These are phyloP conservation scores for Aureobasidium mangrovei DNA, from an alignment of 2,329 filamentous ascomycete genomes.

Conservation along the genomic window DNA sequence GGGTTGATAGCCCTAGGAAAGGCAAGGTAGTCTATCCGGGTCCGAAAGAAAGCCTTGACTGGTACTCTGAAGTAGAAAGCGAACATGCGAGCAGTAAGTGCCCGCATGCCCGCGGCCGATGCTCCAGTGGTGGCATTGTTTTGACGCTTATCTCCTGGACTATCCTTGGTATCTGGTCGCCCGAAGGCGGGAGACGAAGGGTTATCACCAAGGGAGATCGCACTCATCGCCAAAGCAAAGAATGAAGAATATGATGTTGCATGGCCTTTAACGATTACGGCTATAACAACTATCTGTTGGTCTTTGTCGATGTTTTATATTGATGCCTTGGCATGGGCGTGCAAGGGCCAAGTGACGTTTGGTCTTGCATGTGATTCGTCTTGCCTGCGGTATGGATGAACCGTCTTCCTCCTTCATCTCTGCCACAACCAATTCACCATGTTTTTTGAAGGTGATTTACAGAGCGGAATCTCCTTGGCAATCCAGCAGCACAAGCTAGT, in stretches of 20 bases:
- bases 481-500: slow-evolving; percentile 69
- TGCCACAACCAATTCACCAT: slow-evolving; percentile 38
- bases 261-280: background rate
- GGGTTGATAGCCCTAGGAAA: slow-evolving; percentile 57
- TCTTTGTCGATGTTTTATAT: background rate
- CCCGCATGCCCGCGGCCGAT: slow-evolving; percentile 77
- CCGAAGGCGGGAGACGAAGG: slow-evolving; percentile 1
- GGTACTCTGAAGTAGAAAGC: slow-evolving; percentile 89
- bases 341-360: background rate
- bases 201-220: background rate
- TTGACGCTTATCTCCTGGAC: slow-evolving; percentile 36
- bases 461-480: slow-evolving; percentile 70
- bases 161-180: slow-evolving; percentile 1
- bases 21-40: slow-evolving; percentile 58
- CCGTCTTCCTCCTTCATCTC: background rate
- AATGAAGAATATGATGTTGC: background rate
- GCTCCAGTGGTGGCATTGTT: slow-evolving; percentile 54
- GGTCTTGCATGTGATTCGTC: slow-evolving; percentile 11
- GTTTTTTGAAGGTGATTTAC: slow-evolving; percentile 74
- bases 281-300: background rate
- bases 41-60: slow-evolving; percentile 86
- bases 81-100: slow-evolving; percentile 71
- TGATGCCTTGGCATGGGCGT: background rate
- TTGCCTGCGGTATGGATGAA: background rate
- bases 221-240: background rate